Evolutionary conservation across 176 grass and related monocot genomes (phyloP), one percentile per base, ranked within the genome.

Genomic region (Themeda triandra): DNA sequence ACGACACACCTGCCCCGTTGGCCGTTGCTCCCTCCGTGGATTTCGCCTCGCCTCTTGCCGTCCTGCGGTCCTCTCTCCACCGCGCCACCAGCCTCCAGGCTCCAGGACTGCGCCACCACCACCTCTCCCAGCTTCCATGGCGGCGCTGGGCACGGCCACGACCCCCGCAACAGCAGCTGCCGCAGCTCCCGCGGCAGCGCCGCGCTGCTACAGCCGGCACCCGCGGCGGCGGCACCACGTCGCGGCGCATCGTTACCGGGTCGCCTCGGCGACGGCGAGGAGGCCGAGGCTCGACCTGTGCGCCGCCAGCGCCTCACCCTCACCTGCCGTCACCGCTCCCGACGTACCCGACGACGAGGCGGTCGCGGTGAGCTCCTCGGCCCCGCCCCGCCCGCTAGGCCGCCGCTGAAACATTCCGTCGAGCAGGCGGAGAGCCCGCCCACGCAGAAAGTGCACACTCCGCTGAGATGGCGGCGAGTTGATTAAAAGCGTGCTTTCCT

Each of bases 301-400:
- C 18, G 66, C 84, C 18, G 66, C 84, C 23, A 66, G 67, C 74
- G 67, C 29, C 44, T 71, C 66, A 32, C 24, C 71, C 41, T 70
- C 65, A 28, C 42, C 73, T 17, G 19, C 35, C 15, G 33, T 24
- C n/a, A 19, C 14, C 19, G 51, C 40, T 53, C 14, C 56, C 21
- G 66, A 31, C 42, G 44, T 48, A 1, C 53, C 79, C 8, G 66
- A 66, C 27, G 45, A 83, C 27, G 45, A 83, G 13, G 58, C 46
- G 0, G 2, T 27, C n/a, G 74, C 6, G 66, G 84, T 90, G 68
- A 83, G 84, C 56, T 7, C 25, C 42, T 27, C 18, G 4, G 13
- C 6, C 6, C 44, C 71, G 23, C 17, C 29, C n/a, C 40, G 3
- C 4, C 23, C 56, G 23, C 54, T 2, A 8, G 6, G 21, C 54